Evolutionary conservation across 768 basidiomycete species (phyloP).

Genomic region (Suillus americanus): DNA sequence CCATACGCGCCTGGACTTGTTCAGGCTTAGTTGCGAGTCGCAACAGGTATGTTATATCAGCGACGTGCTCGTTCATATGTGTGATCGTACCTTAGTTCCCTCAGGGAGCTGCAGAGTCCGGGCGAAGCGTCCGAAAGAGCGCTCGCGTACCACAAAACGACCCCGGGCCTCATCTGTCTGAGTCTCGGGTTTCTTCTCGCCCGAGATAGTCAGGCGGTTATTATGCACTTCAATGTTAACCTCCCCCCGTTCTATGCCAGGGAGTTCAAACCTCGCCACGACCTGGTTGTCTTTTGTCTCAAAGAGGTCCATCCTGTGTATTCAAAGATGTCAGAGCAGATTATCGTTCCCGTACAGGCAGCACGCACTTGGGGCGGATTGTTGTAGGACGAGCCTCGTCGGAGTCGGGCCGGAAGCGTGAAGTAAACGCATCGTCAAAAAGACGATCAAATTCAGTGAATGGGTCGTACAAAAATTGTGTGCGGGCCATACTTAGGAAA

Average conservation of each 20-base stretch:
- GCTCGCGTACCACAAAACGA: slow-evolving; percentile 44
- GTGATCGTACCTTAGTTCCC: slow-evolving; percentile 42
- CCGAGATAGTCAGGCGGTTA: slow-evolving; percentile 47
- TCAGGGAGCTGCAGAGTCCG: slow-evolving; percentile 45
- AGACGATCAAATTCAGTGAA: slow-evolving; percentile 45
- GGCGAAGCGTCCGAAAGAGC: slow-evolving; percentile 45
- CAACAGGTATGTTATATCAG: not conserved
- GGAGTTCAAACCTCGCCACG: slow-evolving; percentile 55
- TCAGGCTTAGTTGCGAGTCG: not conserved
- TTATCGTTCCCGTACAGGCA: too few relatives aligned
- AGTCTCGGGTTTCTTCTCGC: slow-evolving; percentile 33
- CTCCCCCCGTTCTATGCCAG: slow-evolving; percentile 50
- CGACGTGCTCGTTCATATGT: not conserved
- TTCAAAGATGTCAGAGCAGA: not conserved
- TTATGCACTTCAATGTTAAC: slow-evolving; percentile 48
- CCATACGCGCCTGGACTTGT: not conserved
- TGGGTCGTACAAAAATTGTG: slow-evolving; percentile 41
- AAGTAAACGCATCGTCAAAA: slow-evolving; percentile 39
- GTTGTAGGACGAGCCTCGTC: not conserved
- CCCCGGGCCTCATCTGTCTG: slow-evolving; percentile 28
- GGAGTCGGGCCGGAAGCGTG: slow-evolving; percentile 10
- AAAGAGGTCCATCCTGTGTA: slow-evolving; percentile 44
- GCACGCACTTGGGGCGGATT: slow-evolving; percentile 25
- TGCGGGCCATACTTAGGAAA: slow-evolving; percentile 15
- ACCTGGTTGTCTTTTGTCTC: slow-evolving; percentile 44